Evolutionary conservation across 1,284 basidiomycete genomes (phyloP), one percentile per base, ranked within the genome.

Genomic region (Ceratobasidium sp.): DNA sequence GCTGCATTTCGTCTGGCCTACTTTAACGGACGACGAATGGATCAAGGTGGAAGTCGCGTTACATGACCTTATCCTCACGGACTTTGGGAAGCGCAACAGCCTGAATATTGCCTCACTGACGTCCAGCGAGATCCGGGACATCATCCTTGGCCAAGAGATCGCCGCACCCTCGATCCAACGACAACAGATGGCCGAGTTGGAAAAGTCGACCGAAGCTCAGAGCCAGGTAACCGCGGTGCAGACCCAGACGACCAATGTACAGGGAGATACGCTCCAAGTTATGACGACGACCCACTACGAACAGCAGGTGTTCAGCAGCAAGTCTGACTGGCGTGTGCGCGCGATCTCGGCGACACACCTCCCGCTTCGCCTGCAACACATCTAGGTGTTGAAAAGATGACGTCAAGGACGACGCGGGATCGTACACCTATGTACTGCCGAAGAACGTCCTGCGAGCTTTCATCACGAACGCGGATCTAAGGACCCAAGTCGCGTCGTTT

Each of bases 321-420:
- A 99, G 84, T 98, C 96, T 14, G 97, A 99, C 81, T 99, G 97
- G 97, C 93, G 97, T 77, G 92, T 97, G 23, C 91, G 96, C 74
- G 96, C 96, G 18, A 96, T 98, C 77, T 95, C 92, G 6, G 92
- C 97, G 0, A 99, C 96, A 51, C 96, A 99, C 81, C 86, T 99
- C 74, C 90, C 96, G 18, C 89, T 99, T 64, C 94, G 97, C 79
- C 86, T 98, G 73, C 96, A 98, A 81, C 95, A 99, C 80, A 96
- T 98, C 80, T 98, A 98, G 80, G 97, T 99, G 48, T 97, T 95
- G 58, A 99, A n/a, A 98, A 79, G 96, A 99, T 78, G 96, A 99
- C 79, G 95, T 99, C 78, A 96, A 96, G 81, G 97, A 99, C 78
- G 97, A 99, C 78, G 93, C 94, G 1, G 90, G 92, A 16, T 92